Percentiles rank a stretch among this genome's conserved stretches.
phyloP scores from a whole-genome alignment of 2,329 filamentous ascomycete genomes.

The Fusarium sp. region DNA sequence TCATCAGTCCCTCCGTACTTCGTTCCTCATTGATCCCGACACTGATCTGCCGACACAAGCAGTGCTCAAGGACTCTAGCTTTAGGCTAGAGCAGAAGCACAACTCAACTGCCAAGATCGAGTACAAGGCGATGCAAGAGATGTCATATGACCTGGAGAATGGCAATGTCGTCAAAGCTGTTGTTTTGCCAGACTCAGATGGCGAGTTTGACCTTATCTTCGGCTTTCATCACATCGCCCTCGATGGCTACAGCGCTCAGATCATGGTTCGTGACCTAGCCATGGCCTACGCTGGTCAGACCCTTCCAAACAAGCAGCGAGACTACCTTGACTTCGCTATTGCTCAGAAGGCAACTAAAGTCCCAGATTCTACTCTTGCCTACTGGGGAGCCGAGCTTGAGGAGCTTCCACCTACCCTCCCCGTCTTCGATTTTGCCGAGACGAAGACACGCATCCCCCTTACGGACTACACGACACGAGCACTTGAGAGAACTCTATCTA shows the following conservation, averaged over 20 bases:
- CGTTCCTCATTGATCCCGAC: neutral
- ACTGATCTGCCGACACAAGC: neutral
- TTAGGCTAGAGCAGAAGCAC: neutral
- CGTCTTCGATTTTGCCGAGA: constrained; percentile 2
- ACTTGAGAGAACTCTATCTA: neutral
- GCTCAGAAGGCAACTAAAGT: neutral
- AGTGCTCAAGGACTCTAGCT: neutral
- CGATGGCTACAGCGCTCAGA: neutral
- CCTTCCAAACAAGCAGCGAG: neutral
- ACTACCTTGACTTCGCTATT: neutral
- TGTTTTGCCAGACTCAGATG: neutral
- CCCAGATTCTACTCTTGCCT: neutral
- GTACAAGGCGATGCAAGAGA: neutral
- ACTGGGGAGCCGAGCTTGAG: constrained; percentile 10
- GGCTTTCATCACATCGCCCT: neutral
- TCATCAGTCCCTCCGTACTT: constrained; percentile 8
- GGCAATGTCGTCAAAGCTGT: neutral
- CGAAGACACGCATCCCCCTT: neutral
- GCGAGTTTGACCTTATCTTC: neutral
- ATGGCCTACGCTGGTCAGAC: neutral
- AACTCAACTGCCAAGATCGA: neutral
- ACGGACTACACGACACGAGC: neutral
- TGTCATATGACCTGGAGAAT: neutral
- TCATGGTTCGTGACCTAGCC: neutral
- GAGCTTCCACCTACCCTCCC: neutral